phyloP scores from a whole-genome alignment of 192 early-diverging fungal genomes.

The Paraglomus brasilianum region DNA sequence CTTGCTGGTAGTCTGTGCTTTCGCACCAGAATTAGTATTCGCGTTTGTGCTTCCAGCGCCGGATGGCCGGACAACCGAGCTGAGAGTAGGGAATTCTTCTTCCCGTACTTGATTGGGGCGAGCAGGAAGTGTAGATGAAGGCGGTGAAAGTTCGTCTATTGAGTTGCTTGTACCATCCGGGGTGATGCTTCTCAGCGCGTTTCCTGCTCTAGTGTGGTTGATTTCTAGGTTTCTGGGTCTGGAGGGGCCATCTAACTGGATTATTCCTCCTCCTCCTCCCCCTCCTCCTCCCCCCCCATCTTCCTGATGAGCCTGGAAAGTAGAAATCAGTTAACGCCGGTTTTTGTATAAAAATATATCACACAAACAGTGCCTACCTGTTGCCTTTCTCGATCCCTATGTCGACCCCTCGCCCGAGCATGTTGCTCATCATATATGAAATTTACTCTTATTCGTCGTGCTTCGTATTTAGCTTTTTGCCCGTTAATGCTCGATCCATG shows the following conservation, averaged over 20 bases:
- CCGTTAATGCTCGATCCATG: conserved; percentile 38
- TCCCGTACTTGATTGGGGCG: not conserved
- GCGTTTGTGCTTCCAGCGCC: too few species aligned
- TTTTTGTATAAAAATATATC: not conserved
- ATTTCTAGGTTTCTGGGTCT: conserved; percentile 1
- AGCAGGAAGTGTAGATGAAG: not conserved
- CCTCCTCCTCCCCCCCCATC: not conserved
- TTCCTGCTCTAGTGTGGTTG: conserved; percentile 11
- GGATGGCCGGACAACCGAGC: too few species aligned
- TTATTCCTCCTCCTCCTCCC: not conserved
- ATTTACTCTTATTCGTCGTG: conserved; percentile 38
- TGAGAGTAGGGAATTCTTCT: conserved; percentile 20
- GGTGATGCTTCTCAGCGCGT: conserved; percentile 16
- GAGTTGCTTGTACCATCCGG: not conserved
- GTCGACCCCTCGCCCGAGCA: conserved; percentile 13
- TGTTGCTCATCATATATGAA: conserved; percentile 31
- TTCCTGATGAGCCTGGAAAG: conserved; percentile 27
- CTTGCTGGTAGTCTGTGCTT: too few species aligned
- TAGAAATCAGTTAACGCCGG: not conserved
- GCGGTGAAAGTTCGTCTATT: not conserved
- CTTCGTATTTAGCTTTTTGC: conserved; percentile 40
- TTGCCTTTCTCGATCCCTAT: conserved; percentile 21
- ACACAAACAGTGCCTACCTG: conserved; percentile 1
- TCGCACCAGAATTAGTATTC: too few species aligned
- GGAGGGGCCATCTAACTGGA: not conserved